Base-by-base conservation (phyloP, 768 basidiomycete species). In the Hygrophorus russula region DNA sequence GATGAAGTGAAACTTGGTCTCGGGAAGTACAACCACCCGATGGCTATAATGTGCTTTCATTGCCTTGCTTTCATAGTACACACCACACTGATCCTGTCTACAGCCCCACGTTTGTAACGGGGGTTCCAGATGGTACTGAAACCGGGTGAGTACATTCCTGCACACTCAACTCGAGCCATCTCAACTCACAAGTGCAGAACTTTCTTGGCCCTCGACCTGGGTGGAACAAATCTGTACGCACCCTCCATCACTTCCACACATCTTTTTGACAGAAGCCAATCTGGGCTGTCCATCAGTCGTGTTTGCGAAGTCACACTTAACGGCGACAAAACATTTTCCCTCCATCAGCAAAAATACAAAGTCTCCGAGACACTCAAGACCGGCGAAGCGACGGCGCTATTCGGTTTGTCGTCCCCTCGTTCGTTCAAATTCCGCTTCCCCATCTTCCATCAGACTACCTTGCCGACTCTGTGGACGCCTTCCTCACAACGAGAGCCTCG, bases 301-400 rank as follows among this genome's bases (percentile, higher is more conserved):
- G 92, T 96, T 37, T 97, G 93, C 63, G 87, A 97, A 60, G 90
- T 98, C 38, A 73, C 80, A 24, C 70, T 99, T n/a, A 71, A 84
- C 40, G 96, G 96, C 28, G 73, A 96, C 63, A 78, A 88, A 53
- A 81, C 86, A 13, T 98, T 98, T 64, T 74, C 71, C 36, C 71
- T 99, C 46, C 81, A 82, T 50, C 93, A 97, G 64, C 87, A 97
- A 57, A 98, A 98, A 60, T 99, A 92, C 69, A 89, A 83, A 59
- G 91, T 99, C 11, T 96, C 94, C 2, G 89, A 96, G 24, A 66
- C 79, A 9, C 73, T 98, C 44, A 99, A 99, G 66, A 82, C 87
- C 1, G 96, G 96, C 31, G 90, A 97, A 57, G 94, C 83, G 0
- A 70, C 72, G 1, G 75, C 74, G 2, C 68, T 99, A 39, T 98